Evolutionary conservation across 495 filamentous ascomycete species (phyloP).

Genomic region (Geopyxis carbonaria): DNA sequence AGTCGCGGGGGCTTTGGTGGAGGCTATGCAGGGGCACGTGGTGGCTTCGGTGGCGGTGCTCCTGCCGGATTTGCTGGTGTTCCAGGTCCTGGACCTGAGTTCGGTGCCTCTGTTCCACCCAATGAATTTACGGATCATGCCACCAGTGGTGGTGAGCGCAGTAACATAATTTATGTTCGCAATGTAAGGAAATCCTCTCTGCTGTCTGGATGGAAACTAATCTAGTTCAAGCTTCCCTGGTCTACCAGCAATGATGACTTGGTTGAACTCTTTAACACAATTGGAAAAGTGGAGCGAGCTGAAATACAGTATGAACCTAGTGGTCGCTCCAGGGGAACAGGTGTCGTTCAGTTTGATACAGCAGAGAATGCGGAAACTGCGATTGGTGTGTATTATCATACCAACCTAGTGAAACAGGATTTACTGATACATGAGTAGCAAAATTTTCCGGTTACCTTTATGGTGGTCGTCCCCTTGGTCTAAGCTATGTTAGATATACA

Average conservation of each 20-base stretch:
- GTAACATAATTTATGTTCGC: constrained; percentile 78
- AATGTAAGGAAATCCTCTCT: constrained; percentile 50
- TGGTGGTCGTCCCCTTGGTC: constrained; percentile 79
- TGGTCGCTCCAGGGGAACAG: constrained; percentile 83
- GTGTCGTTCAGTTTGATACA: constrained; percentile 82
- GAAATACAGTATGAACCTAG: constrained; percentile 98
- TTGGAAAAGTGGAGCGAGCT: constrained; percentile 91
- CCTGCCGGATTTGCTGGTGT: constrained; percentile 29
- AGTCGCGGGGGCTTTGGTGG: constrained; percentile 32
- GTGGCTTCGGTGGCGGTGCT: constrained; percentile 29
- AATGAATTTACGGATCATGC: constrained; percentile 94
- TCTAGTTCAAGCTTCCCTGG: constrained; percentile 65
- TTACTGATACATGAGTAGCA: constrained; percentile 29
- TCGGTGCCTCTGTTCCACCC: constrained; percentile 41
- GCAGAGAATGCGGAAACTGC: constrained; percentile 75
- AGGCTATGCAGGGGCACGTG: constrained; percentile 32
- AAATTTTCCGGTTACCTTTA: constrained; percentile 98
- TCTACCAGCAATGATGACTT: constrained; percentile 96
- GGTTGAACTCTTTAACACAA: constrained; percentile 89
- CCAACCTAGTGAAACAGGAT: not conserved
- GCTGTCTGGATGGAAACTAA: not conserved
- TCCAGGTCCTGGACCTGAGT: constrained; percentile 29
- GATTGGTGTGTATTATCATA: constrained; percentile 42
- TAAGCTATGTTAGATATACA: constrained; percentile 82
- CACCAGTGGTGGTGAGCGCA: constrained; percentile 69